A percentile compares a stretch with the other conserved stretches of the same genome.
phyloP scores from a whole-genome alignment of 495 filamentous ascomycete genomes.

The Hypoxylon fuscum region DNA sequence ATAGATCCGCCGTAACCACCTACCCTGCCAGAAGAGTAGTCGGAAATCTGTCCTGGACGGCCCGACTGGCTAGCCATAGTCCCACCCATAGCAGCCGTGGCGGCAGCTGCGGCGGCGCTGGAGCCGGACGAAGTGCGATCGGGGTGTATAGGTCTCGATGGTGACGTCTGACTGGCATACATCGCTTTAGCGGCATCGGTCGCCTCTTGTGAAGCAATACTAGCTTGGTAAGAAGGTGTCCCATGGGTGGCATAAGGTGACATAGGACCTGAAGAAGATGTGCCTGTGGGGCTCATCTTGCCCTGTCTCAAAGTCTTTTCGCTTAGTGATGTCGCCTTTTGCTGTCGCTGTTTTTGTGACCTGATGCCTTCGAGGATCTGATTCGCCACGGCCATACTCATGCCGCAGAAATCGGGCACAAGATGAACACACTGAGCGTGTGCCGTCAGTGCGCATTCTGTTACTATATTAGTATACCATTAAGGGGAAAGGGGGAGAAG shows the following conservation, averaged over 20 bases:
- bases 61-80: slow-evolving; percentile 42
- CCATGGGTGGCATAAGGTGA: slow-evolving; percentile 40
- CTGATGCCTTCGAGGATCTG: slow-evolving; percentile 81
- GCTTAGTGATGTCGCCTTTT: slow-evolving; percentile 63
- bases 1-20: slow-evolving; percentile 50
- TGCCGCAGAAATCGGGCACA: slow-evolving; percentile 98
- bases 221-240: slow-evolving; percentile 45
- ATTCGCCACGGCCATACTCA: slow-evolving; percentile 98
- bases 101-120: slow-evolving; percentile 55
- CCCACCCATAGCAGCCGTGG: slow-evolving; percentile 55
- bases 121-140: slow-evolving; percentile 53
- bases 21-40: slow-evolving; percentile 48
- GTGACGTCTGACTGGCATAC: slow-evolving; percentile 60
- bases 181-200: slow-evolving; percentile 61
- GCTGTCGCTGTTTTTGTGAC: slow-evolving; percentile 64
- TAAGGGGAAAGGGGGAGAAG: neutral
- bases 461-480: slow-evolving; percentile 40
- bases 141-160: slow-evolving; percentile 50
- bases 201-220: slow-evolving; percentile 55
- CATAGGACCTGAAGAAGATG: slow-evolving; percentile 41
- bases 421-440: slow-evolving; percentile 93
- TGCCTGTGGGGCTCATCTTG: slow-evolving; percentile 49
- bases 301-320: slow-evolving; percentile 72
- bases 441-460: slow-evolving; percentile 91
- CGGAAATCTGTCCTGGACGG: slow-evolving; percentile 44